Percentiles rank a stretch among this genome's conserved stretches.
These are phyloP conservation scores for Elsinoe ampelina DNA, from an alignment of 2,329 filamentous ascomycete genomes.

Conservation along the genomic window DNA sequence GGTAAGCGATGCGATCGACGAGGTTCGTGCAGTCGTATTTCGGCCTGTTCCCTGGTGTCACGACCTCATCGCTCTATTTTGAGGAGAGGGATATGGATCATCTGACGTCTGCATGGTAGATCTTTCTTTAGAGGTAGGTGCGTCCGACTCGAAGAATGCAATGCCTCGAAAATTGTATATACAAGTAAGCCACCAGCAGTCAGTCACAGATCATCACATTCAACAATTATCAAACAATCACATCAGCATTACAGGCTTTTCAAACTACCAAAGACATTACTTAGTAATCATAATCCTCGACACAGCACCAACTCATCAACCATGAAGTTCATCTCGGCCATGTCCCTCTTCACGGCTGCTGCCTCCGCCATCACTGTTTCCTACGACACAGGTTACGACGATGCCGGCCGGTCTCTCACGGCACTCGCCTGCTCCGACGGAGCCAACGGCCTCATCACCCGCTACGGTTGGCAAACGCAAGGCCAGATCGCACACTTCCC, in stretches of 20 bases:
- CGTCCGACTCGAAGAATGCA: not conserved
- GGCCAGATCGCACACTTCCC: slow-evolving; percentile 39
- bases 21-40: slow-evolving; percentile 1
- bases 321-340: slow-evolving; percentile 38
- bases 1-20: not conserved
- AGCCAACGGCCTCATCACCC: slow-evolving; percentile 54
- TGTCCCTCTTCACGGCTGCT: slow-evolving; percentile 33
- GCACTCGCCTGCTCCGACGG: slow-evolving; percentile 60
- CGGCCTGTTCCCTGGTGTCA: not conserved
- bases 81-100: not conserved
- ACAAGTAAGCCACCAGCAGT: not conserved
- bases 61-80: slow-evolving; percentile 1
- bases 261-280: not conserved
- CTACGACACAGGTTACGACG: slow-evolving; percentile 65
- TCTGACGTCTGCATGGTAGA: not conserved
- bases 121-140: not conserved
- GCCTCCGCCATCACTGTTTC: slow-evolving; percentile 45
- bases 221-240: not conserved
- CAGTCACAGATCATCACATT: not conserved
- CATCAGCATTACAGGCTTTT: not conserved
- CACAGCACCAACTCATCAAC: not conserved
- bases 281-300: not conserved
- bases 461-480: slow-evolving; percentile 48
- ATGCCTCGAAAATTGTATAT: not conserved
- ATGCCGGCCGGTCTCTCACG: slow-evolving; percentile 45